phyloP scores from a whole-genome alignment of 2,329 filamentous ascomycete species.

The Alternaria metachromatica region DNA sequence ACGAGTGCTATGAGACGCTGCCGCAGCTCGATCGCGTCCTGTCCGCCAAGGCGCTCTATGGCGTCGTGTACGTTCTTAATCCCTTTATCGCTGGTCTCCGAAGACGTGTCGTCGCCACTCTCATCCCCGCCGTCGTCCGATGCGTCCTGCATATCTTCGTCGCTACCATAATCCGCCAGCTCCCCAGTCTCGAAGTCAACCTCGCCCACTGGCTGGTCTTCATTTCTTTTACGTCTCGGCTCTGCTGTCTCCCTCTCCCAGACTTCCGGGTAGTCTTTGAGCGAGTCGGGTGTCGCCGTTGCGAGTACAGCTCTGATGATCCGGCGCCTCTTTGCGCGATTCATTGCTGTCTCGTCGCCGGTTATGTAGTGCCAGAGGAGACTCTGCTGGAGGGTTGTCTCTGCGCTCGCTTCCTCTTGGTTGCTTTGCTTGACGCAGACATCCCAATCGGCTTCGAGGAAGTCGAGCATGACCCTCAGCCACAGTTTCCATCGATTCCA shows the following conservation, averaged over 20 bases:
- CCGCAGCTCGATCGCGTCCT: constrained; percentile 67
- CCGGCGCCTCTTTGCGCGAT: constrained; percentile 54
- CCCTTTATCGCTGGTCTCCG: not conserved
- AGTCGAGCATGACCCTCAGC: constrained; percentile 80
- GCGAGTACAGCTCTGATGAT: constrained; percentile 73
- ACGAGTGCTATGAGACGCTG: constrained; percentile 68
- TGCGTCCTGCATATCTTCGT: constrained; percentile 40
- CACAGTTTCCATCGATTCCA: constrained; percentile 85
- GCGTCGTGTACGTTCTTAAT: constrained; percentile 23
- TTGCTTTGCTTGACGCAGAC: constrained; percentile 55
- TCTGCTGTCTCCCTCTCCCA: constrained; percentile 70
- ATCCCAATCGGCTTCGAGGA: constrained; percentile 74
- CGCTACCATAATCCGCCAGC: constrained; percentile 61
- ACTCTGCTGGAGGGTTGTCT: constrained; percentile 56
- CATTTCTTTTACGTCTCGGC: constrained; percentile 55
- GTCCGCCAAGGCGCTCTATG: constrained; percentile 43
- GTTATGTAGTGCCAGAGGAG: constrained; percentile 67
- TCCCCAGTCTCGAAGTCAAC: constrained; percentile 62
- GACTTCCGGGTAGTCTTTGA: constrained; percentile 67
- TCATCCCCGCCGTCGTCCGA: constrained; percentile 11
- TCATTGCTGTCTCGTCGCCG: constrained; percentile 42
- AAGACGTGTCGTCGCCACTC: constrained; percentile 7
- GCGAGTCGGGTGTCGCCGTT: constrained; percentile 62
- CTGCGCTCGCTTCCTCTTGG: constrained; percentile 18
- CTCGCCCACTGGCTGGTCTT: constrained; percentile 64